phyloP scores from a whole-genome alignment of 1,139 yeast species.

The Suhomyces bolitotheri region DNA sequence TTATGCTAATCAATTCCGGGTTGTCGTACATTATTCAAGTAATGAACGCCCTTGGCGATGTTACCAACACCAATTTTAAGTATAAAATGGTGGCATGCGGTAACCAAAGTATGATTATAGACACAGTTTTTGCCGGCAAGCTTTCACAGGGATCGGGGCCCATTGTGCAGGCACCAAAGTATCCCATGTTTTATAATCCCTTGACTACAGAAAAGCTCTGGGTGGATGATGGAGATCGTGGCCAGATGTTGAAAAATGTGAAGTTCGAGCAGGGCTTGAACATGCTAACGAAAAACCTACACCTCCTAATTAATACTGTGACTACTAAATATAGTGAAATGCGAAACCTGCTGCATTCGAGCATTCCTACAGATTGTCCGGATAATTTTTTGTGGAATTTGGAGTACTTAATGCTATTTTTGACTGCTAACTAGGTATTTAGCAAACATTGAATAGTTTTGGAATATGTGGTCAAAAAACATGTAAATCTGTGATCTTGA shows the following conservation, averaged over 20 bases:
- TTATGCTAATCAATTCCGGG: conserved; percentile 35
- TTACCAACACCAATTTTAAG: conserved; percentile 30
- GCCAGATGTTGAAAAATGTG: conserved; percentile 22
- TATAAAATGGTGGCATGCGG: conserved; percentile 31
- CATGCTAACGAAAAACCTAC: conserved; percentile 36
- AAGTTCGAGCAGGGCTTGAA: conserved; percentile 37
- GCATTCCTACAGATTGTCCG: conserved; percentile 40
- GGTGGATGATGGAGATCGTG: conserved; percentile 12
- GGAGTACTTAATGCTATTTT: conserved; percentile 37
- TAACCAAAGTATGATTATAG: conserved; percentile 27
- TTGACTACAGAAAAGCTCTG: conserved; percentile 23
- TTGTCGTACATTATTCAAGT: conserved; percentile 33
- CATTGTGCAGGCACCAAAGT: conserved; percentile 9
- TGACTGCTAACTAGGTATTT: conserved; percentile 34
- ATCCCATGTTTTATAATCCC: conserved; percentile 34
- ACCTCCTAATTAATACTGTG: conserved; percentile 27
- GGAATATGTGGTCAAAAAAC: no score
- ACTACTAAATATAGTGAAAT: conserved; percentile 22
- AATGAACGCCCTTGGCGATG: conserved; percentile 24
- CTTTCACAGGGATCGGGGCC: background rate
- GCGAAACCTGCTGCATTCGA: conserved; percentile 14
- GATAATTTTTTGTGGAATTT: conserved; percentile 48
- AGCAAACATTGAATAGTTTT: no score
- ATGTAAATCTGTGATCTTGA: no score
- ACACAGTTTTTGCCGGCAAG: conserved; percentile 20